A percentile compares a stretch with the other conserved stretches of the same genome.
Evolutionary conservation across 495 filamentous ascomycete species (phyloP).

Genomic region (Trichoderma gamsii): DNA sequence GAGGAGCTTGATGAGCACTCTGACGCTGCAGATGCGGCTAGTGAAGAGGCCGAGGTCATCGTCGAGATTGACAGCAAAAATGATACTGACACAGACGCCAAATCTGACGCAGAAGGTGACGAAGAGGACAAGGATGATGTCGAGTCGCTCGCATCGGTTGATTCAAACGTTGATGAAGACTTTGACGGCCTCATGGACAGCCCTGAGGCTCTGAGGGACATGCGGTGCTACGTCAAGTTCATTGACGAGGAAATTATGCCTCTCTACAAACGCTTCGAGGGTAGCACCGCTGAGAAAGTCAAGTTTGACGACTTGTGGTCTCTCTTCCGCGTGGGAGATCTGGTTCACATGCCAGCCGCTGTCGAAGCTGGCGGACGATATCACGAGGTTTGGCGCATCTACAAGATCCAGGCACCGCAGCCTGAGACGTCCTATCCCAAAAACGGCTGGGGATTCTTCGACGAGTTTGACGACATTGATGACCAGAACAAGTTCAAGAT

Average conservation of each 20-base stretch:
- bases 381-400: conserved; percentile 28
- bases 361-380: conserved; percentile 22
- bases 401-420: conserved; percentile 23
- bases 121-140: conserved; percentile 21
- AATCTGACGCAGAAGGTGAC: conserved; percentile 12
- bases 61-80: conserved; percentile 19
- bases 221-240: conserved; percentile 34
- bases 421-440: conserved; percentile 20
- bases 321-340: conserved; percentile 32
- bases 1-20: conserved; percentile 25
- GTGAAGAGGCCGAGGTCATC: conserved; percentile 22
- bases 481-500: conserved; percentile 19
- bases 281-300: conserved; percentile 21
- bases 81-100: conserved; percentile 1
- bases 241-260: conserved; percentile 34
- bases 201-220: conserved; percentile 27
- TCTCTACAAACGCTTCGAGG: conserved; percentile 23
- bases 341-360: conserved; percentile 28
- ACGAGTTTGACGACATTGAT: conserved; percentile 19
- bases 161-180: conserved; percentile 24
- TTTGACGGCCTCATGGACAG: conserved; percentile 27
- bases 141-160: conserved; percentile 19
- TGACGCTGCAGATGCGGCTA: not conserved
- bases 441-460: conserved; percentile 12
- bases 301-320: conserved; percentile 35